These are phyloP conservation scores for Pyricularia sp. DNA, from an alignment of 2,329 filamentous ascomycete genomes.

Conservation along the genomic window DNA sequence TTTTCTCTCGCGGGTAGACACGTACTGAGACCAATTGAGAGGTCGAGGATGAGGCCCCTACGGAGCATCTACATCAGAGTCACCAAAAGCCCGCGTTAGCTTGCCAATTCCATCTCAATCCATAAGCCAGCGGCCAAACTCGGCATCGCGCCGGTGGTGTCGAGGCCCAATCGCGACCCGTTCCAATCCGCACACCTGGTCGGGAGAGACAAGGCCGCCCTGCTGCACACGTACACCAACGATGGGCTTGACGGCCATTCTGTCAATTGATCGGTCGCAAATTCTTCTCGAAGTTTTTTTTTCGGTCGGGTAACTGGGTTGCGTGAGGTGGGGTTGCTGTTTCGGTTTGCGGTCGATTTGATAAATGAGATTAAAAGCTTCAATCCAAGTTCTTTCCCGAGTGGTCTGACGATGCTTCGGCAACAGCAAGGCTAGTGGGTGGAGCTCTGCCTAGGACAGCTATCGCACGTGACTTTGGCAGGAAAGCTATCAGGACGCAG, in stretches of 20 bases:
- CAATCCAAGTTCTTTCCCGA: neutral
- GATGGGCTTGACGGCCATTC: slow-evolving; percentile 48
- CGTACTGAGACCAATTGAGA: slow-evolving; percentile 47
- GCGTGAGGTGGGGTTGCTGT: neutral
- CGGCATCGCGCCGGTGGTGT: neutral
- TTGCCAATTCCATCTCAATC: neutral
- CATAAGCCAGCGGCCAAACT: neutral
- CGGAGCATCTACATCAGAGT: slow-evolving; percentile 42
- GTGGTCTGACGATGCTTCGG: neutral
- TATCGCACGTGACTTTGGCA: neutral
- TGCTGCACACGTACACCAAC: slow-evolving; percentile 42
- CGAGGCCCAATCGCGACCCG: neutral
- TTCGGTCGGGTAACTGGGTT: neutral
- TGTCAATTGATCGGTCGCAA: slow-evolving; percentile 16
- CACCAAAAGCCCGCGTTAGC: slow-evolving; percentile 6
- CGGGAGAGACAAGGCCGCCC: neutral
- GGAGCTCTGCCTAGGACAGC: neutral
- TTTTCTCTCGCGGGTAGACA: slow-evolving; percentile 8
- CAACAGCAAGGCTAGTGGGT: neutral
- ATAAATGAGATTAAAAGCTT: neutral
- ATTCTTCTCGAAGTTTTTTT: neutral
- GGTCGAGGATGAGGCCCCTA: slow-evolving; percentile 47
- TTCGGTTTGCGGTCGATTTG: slow-evolving; percentile 1
- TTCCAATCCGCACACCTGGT: neutral
- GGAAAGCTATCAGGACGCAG: neutral